Percentiles rank a stretch among this genome's conserved stretches.
Conservation (phyloP, 306 rosid species). For the Vigna nakashimae region DNA sequence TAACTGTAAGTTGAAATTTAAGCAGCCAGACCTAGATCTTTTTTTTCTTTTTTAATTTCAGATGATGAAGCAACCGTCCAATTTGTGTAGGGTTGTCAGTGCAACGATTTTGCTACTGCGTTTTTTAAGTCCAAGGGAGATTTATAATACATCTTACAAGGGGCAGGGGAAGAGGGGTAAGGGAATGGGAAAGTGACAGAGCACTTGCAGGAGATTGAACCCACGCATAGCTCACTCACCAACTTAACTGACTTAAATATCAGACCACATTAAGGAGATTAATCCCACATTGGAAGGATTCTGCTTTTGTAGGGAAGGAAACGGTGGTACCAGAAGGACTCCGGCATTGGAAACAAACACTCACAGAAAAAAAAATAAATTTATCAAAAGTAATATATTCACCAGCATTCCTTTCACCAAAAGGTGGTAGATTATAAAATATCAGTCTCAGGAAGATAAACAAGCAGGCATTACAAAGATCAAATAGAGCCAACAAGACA, state of each 20-base stretch:
- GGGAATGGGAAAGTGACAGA: not conserved
- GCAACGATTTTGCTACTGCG: conserved; percentile 16
- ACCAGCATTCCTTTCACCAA: not conserved
- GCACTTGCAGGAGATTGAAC: not conserved
- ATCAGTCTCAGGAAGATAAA: not conserved
- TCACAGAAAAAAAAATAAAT: too few relatives aligned
- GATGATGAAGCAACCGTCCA: conserved; percentile 8
- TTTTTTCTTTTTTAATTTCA: not conserved
- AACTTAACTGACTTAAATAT: too few relatives aligned
- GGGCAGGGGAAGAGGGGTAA: not conserved
- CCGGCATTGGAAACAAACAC: not conserved
- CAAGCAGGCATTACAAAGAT: conserved; percentile 1
- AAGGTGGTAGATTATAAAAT: conserved; percentile 20
- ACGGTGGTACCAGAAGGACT: not conserved
- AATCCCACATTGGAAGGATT: not conserved
- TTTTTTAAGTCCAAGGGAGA: not conserved
- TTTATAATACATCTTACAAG: not conserved
- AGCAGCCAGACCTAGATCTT: not conserved
- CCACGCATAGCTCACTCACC: too few relatives aligned
- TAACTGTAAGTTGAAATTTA: conserved; percentile 5
- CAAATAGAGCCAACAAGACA: not conserved
- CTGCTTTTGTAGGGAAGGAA: conserved; percentile 20
- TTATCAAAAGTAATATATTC: too few relatives aligned
- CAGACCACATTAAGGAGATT: not conserved
- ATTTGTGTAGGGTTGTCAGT: conserved; percentile 34